These are phyloP conservation scores for Dothiorella sarmentorum DNA, from an alignment of 2,329 filamentous ascomycete species.

Conservation along the genomic window DNA sequence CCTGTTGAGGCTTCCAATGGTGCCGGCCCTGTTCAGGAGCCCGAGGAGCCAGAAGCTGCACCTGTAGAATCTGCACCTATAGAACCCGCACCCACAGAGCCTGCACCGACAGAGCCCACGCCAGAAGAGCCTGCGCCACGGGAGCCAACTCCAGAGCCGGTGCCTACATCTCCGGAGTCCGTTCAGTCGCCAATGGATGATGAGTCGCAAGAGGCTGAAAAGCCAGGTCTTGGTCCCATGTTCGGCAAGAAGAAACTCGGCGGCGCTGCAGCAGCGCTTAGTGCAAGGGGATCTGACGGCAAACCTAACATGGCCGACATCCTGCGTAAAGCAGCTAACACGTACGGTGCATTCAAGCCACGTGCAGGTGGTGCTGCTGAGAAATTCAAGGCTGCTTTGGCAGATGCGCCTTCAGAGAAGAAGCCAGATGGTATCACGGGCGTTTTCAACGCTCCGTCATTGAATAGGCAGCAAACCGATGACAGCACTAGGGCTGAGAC, in stretches of 20 bases:
- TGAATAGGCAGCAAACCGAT: conserved; percentile 15
- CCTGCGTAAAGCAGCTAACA: conserved; percentile 76
- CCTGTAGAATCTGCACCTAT: conserved; percentile 18
- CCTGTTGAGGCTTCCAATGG: conserved; percentile 15
- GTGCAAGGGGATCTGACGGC: conserved; percentile 50
- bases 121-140: conserved; percentile 3
- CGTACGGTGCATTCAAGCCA: conserved; percentile 76
- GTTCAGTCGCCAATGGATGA: too few relatives aligned
- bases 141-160: conserved; percentile 15
- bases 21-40: not conserved
- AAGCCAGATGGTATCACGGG: conserved; percentile 86
- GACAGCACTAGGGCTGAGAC: conserved; percentile 20
- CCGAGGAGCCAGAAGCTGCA: not conserved
- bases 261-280: conserved; percentile 26
- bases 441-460: conserved; percentile 75
- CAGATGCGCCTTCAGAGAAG: conserved; percentile 36
- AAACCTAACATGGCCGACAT: conserved; percentile 70
- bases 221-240: conserved; percentile 88
- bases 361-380: conserved; percentile 83
- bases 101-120: conserved; percentile 6
- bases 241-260: conserved; percentile 67
- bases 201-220: conserved; percentile 41
- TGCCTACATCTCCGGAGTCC: conserved; percentile 18
- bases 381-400: conserved; percentile 61
- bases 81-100: not conserved